These are phyloP conservation scores for Paulownia fortunei DNA, from an alignment of 257 asterid genomes.

Conservation along the genomic window DNA sequence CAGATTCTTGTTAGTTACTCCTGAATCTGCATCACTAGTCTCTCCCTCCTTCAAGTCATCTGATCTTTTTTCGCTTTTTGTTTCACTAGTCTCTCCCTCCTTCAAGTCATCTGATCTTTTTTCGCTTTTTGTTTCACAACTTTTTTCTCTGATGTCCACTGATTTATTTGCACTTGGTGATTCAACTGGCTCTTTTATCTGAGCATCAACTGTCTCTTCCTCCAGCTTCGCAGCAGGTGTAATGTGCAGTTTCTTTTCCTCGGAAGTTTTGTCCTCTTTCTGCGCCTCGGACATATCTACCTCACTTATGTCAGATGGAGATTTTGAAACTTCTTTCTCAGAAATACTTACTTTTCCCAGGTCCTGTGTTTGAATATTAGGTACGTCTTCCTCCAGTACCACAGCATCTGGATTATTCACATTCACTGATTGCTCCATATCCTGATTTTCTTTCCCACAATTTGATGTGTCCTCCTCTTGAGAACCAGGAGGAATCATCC, in stretches of 20 bases:
- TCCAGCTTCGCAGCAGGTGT: slow-evolving; percentile 31
- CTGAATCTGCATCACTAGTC: slow-evolving; percentile 21
- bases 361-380: slow-evolving; percentile 28
- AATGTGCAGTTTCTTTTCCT: slow-evolving; percentile 34
- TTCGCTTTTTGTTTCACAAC: slow-evolving; percentile 37
- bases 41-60: slow-evolving; percentile 25
- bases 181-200: slow-evolving; percentile 34
- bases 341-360: slow-evolving; percentile 31
- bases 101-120: slow-evolving; percentile 22
- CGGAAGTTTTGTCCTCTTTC: slow-evolving; percentile 30
- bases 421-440: slow-evolving; percentile 17
- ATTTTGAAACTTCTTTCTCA: slow-evolving; percentile 23
- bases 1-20: slow-evolving; percentile 32
- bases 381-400: slow-evolving; percentile 29
- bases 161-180: slow-evolving; percentile 24
- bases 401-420: slow-evolving; percentile 26
- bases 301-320: slow-evolving; percentile 18
- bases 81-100: slow-evolving; percentile 10
- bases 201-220: slow-evolving; percentile 36
- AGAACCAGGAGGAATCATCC: slow-evolving; percentile 24
- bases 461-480: slow-evolving; percentile 19
- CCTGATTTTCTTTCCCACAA: slow-evolving; percentile 21
- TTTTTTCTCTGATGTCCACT: slow-evolving; percentile 34
- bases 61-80: no score
- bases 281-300: slow-evolving; percentile 15